These are phyloP conservation scores for Aciculosporium take DNA, from an alignment of 2,329 filamentous ascomycete genomes.

Conservation along the genomic window DNA sequence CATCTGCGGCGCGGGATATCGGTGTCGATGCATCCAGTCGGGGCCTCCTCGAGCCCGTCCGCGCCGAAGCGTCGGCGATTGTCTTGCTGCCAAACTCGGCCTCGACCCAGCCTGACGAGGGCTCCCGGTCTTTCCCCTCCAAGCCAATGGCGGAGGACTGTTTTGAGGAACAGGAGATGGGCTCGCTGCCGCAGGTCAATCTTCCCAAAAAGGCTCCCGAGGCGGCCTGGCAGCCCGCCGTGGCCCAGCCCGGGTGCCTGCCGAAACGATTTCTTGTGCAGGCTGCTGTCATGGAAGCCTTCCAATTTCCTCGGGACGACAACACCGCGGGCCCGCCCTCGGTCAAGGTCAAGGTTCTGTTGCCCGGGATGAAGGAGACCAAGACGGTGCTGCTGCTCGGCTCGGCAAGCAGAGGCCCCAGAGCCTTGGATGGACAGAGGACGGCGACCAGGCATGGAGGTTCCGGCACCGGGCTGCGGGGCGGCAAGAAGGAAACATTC, in stretches of 20 bases:
- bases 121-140: slow-evolving; percentile 35
- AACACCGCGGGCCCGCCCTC: slow-evolving; percentile 20
- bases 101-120: slow-evolving; percentile 16
- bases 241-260: slow-evolving; percentile 38
- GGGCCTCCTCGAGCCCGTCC: slow-evolving; percentile 45
- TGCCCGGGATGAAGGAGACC: slow-evolving; percentile 27
- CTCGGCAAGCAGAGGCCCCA: slow-evolving; percentile 17
- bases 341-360: slow-evolving; percentile 25
- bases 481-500: slow-evolving; percentile 21
- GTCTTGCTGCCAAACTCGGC: slow-evolving; percentile 46
- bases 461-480: slow-evolving; percentile 16
- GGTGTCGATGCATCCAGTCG: slow-evolving; percentile 55
- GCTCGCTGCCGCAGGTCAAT: slow-evolving; percentile 56
- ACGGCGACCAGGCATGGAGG: slow-evolving; percentile 17
- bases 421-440: slow-evolving; percentile 10
- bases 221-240: slow-evolving; percentile 47
- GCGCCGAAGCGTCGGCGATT: slow-evolving; percentile 40
- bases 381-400: slow-evolving; percentile 25
- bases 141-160: slow-evolving; percentile 66
- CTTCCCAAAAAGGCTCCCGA: slow-evolving; percentile 50
- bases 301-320: slow-evolving; percentile 20
- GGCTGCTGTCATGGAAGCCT: slow-evolving; percentile 20
- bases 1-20: slow-evolving; percentile 41
- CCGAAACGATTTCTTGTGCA: slow-evolving; percentile 35
- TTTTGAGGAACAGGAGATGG: slow-evolving; percentile 70